These are phyloP conservation scores for Bipolaris gigantea DNA, from an alignment of 2,329 filamentous ascomycete species.

Conservation along the genomic window DNA sequence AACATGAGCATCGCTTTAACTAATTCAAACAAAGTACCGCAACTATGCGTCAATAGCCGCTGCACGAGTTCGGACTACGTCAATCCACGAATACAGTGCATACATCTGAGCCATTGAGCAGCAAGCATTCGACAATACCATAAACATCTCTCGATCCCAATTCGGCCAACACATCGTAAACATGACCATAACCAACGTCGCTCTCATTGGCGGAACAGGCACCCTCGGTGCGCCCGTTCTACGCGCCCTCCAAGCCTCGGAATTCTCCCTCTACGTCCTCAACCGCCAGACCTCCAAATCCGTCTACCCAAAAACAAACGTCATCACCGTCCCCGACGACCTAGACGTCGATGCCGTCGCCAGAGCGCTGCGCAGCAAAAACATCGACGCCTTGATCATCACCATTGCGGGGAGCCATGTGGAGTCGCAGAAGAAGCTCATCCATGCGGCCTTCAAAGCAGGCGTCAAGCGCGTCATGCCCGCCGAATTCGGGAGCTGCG, in stretches of 20 bases:
- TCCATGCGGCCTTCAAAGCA: constrained; percentile 61
- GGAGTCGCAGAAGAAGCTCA: constrained; percentile 53
- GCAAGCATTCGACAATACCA: background rate
- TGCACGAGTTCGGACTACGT: background rate
- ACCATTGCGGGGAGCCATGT: constrained; percentile 52
- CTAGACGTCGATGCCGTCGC: constrained; percentile 36
- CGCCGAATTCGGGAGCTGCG: constrained; percentile 59
- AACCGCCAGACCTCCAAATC: constrained; percentile 43
- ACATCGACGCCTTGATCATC: constrained; percentile 55
- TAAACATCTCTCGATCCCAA: background rate
- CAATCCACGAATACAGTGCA: too few species aligned
- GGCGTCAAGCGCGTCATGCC: constrained; percentile 64
- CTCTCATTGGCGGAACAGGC: constrained; percentile 46
- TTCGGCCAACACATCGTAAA: background rate
- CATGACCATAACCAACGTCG: constrained; percentile 44
- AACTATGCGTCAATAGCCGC: constrained; percentile 1
- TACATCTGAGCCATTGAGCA: background rate
- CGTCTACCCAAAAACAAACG: constrained; percentile 47
- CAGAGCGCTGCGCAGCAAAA: constrained; percentile 49
- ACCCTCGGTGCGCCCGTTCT: constrained; percentile 41
- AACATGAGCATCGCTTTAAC: too few species aligned
- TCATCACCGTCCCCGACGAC: constrained; percentile 47
- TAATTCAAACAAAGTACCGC: background rate
- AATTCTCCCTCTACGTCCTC: constrained; percentile 40
- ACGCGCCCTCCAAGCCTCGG: constrained; percentile 33